Percentiles rank a stretch among this genome's conserved stretches.
These are phyloP conservation scores for Cercospora nicotianae DNA, from an alignment of 2,329 filamentous ascomycete genomes.

Conservation along the genomic window DNA sequence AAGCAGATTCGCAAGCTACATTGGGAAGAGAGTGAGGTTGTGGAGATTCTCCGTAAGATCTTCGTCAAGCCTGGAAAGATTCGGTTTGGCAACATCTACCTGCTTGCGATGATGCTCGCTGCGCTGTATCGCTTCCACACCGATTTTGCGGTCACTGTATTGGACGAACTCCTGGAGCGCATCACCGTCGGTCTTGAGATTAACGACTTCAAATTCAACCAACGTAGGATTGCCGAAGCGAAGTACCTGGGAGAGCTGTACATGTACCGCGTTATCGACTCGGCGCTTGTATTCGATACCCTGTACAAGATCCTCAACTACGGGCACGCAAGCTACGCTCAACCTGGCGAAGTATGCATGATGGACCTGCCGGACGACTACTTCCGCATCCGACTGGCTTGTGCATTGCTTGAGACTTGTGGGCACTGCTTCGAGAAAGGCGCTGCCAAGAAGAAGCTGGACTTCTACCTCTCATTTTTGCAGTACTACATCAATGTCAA, in stretches of 20 bases:
- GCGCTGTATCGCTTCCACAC: slow-evolving; percentile 90
- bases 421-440: slow-evolving; percentile 96
- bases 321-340: slow-evolving; percentile 76
- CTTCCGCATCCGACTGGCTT: slow-evolving; percentile 88
- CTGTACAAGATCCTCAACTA: slow-evolving; percentile 94
- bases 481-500: slow-evolving; percentile 96
- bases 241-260: slow-evolving; percentile 97
- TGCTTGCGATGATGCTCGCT: slow-evolving; percentile 84
- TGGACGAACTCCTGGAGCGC: slow-evolving; percentile 87
- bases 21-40: slow-evolving; percentile 91
- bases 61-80: slow-evolving; percentile 97
- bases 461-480: slow-evolving; percentile 95
- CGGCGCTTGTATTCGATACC: slow-evolving; percentile 90
- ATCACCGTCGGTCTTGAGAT: slow-evolving; percentile 85
- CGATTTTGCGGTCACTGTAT: slow-evolving; percentile 83
- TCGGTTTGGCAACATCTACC: slow-evolving; percentile 94
- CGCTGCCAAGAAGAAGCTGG: slow-evolving; percentile 90
- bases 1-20: slow-evolving; percentile 94
- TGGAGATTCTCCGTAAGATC: slow-evolving; percentile 77
- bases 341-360: slow-evolving; percentile 72
- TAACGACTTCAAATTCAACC: slow-evolving; percentile 97
- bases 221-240: slow-evolving; percentile 89
- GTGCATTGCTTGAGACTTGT: slow-evolving; percentile 88
- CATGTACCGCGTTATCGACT: slow-evolving; percentile 96
- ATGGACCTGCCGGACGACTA: slow-evolving; percentile 91